Evolutionary conservation across 1,284 basidiomycete species (phyloP).

Genomic region (Xerocomus amazonicus): DNA sequence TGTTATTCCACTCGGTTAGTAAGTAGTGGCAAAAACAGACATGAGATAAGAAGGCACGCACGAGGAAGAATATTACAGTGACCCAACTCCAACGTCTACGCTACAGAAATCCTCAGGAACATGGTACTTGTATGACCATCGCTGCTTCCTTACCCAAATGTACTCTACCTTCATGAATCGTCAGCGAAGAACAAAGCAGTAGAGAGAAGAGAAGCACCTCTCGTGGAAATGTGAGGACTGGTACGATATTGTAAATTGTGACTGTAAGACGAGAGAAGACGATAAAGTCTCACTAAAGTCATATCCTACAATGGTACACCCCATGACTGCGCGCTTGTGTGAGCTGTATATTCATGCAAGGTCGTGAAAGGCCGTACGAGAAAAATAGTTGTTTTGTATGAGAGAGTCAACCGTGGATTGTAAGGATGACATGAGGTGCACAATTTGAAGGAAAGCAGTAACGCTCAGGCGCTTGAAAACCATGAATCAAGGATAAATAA

Average conservation of each 20-base stretch:
- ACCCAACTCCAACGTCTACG: conserved; percentile 10
- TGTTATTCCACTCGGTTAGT: not conserved
- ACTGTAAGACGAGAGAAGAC: too few relatives aligned
- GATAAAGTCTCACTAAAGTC: conserved; percentile 7
- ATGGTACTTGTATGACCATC: not conserved
- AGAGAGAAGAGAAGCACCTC: not conserved
- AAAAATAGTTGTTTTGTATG: not conserved
- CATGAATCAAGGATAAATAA: too few relatives aligned
- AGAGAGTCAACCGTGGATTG: not conserved
- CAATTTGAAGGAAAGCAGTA: not conserved
- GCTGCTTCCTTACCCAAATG: conserved; percentile 7
- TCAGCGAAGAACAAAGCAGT: not conserved
- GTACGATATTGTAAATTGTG: not conserved
- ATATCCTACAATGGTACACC: conserved; percentile 2
- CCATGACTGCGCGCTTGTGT: not conserved
- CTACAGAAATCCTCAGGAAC: not conserved
- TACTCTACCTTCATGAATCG: conserved; percentile 9
- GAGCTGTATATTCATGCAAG: not conserved
- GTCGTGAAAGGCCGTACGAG: not conserved
- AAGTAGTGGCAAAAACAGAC: too few relatives aligned
- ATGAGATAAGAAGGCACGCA: not conserved
- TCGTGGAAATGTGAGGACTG: conserved; percentile 10
- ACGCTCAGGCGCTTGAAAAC: not conserved
- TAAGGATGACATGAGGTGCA: conserved; percentile 3
- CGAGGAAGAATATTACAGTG: conserved; percentile 8